phyloP scores from a whole-genome alignment of 257 asterid species.

The Leonotis leonurus region DNA sequence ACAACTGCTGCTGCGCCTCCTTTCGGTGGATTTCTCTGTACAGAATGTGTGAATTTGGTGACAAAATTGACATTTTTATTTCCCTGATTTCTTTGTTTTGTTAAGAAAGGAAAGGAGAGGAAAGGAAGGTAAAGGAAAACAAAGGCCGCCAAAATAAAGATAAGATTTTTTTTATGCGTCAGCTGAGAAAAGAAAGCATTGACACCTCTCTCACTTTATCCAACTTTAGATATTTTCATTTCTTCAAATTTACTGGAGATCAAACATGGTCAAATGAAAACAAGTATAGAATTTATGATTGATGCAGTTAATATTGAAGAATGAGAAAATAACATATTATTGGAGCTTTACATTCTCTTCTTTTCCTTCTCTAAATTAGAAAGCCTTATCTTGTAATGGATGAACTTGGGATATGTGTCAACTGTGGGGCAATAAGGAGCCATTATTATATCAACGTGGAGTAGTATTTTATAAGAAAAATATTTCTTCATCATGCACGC shows the following conservation, averaged over 20 bases:
- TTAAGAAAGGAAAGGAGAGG: too few relatives aligned
- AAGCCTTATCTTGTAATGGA: neutral
- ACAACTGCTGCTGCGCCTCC: conserved; percentile 22
- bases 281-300: too few relatives aligned
- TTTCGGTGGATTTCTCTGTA: conserved; percentile 44
- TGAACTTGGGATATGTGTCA: too few relatives aligned
- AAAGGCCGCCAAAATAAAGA: neutral
- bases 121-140: neutral
- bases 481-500: too few relatives aligned
- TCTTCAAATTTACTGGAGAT: neutral
- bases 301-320: neutral
- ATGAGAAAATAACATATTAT: neutral
- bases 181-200: neutral
- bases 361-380: neutral
- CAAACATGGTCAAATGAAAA: neutral
- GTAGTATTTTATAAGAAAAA: too few relatives aligned
- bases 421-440: too few relatives aligned
- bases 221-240: neutral
- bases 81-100: neutral
- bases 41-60: conserved; percentile 57
- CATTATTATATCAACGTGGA: too few relatives aligned
- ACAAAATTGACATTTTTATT: conserved; percentile 46
- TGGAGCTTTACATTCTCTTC: too few relatives aligned
- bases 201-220: neutral
- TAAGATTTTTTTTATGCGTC: conserved; percentile 14